phyloP scores from a whole-genome alignment of 768 basidiomycete genomes.

The Lactifluus echinatus region DNA sequence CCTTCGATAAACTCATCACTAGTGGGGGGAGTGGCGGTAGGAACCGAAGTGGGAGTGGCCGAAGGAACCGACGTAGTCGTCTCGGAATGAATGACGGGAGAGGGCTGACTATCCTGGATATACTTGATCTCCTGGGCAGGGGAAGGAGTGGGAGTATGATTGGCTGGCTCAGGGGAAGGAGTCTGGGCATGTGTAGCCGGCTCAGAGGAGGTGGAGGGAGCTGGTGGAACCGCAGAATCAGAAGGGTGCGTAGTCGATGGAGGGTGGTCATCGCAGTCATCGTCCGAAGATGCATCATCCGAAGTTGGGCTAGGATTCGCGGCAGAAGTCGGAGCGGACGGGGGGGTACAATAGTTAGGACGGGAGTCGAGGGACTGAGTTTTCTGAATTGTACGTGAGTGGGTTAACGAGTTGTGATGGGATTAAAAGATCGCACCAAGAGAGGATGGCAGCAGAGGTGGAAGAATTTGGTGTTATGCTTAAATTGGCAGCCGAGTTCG shows the following conservation, averaged over 20 bases:
- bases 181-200: not conserved
- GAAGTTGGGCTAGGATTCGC: constrained; percentile 7
- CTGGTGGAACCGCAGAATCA: not conserved
- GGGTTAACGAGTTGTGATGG: not conserved
- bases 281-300: constrained; percentile 1
- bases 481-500: constrained; percentile 38
- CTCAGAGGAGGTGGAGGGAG: not conserved
- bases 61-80: not conserved
- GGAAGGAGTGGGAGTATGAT: not conserved
- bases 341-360: constrained; percentile 37
- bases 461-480: constrained; percentile 44
- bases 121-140: not conserved
- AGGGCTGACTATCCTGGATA: not conserved
- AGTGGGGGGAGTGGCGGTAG: constrained; percentile 4
- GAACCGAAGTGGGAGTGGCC: constrained; percentile 7
- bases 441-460: constrained; percentile 64
- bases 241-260: not conserved
- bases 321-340: constrained; percentile 14
- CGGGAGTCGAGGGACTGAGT: constrained; percentile 43
- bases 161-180: not conserved
- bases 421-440: constrained; percentile 33
- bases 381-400: constrained; percentile 29
- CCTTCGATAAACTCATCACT: not conserved
- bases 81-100: not conserved
- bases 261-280: constrained; percentile 27